phyloP scores from a whole-genome alignment of 1,139 yeast genomes.

The Candida glucosophila region DNA sequence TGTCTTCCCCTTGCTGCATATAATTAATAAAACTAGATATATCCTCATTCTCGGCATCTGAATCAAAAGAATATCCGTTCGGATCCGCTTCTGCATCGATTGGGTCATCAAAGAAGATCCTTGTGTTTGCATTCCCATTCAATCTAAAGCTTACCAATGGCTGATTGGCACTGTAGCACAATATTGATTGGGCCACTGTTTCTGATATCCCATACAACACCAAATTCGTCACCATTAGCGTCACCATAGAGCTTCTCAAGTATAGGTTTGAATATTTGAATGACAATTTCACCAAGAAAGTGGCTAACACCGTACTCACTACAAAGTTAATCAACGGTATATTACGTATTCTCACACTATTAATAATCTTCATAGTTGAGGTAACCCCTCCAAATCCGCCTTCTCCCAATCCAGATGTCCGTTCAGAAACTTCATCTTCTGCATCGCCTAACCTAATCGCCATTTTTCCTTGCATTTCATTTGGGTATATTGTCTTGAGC shows the following conservation, averaged over 20 bases:
- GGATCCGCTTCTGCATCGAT: constrained; percentile 2
- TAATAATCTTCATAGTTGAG: constrained; percentile 23
- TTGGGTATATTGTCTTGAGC: too few relatives aligned
- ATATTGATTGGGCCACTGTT: constrained; percentile 71
- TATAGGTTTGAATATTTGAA: constrained; percentile 58
- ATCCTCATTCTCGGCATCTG: constrained; percentile 18
- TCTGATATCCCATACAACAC: constrained; percentile 85
- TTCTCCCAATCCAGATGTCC: too few relatives aligned
- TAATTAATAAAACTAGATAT: constrained; percentile 29
- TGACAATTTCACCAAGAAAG: constrained; percentile 43
- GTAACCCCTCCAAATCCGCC: too few relatives aligned
- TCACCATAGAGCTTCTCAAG: constrained; percentile 55
- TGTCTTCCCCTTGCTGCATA: constrained; percentile 21
- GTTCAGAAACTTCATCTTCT: too few relatives aligned
- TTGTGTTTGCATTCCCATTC: constrained; percentile 5
- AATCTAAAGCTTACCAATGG: constrained; percentile 16
- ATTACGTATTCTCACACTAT: constrained; percentile 27
- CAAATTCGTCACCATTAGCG: constrained; percentile 77
- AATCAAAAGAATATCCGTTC: background rate
- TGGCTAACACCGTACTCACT: constrained; percentile 40
- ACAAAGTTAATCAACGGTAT: constrained; percentile 48
- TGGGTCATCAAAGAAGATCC: too few relatives aligned
- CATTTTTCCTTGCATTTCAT: too few relatives aligned
- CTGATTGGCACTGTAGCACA: constrained; percentile 22
- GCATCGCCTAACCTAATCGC: too few relatives aligned